Conservation (phyloP, 192 early-diverging fungal species). For the Lobulomyces angularis region DNA sequence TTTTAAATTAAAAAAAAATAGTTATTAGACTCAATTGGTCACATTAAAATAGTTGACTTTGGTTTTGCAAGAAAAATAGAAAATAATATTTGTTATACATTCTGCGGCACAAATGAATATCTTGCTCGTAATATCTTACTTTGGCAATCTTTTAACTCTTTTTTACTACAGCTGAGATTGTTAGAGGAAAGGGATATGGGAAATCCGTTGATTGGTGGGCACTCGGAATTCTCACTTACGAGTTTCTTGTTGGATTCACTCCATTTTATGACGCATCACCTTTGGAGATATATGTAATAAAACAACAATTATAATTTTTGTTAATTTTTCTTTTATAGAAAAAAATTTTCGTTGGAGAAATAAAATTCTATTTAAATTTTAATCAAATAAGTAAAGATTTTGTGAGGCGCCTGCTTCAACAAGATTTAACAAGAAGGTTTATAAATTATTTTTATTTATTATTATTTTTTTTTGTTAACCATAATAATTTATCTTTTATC, state of each 20-base stretch:
- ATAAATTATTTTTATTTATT: too few species aligned
- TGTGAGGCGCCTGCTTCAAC: slow-evolving; percentile 62
- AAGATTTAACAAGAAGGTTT: slow-evolving; percentile 74
- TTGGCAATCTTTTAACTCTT: background rate
- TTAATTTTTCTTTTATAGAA: too few species aligned
- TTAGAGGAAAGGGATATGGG: slow-evolving; percentile 61
- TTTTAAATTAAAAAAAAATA: slow-evolving; percentile 42
- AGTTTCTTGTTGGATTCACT: slow-evolving; percentile 27
- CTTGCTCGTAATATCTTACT: slow-evolving; percentile 26
- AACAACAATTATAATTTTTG: too few species aligned
- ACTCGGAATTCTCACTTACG: slow-evolving; percentile 26
- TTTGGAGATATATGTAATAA: slow-evolving; percentile 27
- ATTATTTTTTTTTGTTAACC: too few species aligned
- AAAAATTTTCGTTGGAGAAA: slow-evolving; percentile 76
- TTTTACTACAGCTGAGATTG: slow-evolving; percentile 40
- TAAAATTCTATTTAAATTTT: slow-evolving; percentile 77
- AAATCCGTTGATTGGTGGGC: slow-evolving; percentile 31
- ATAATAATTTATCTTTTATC: too few species aligned
- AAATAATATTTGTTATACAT: slow-evolving; percentile 71
- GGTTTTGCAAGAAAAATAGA: slow-evolving; percentile 75
- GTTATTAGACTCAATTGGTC: slow-evolving; percentile 58
- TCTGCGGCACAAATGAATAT: slow-evolving; percentile 75
- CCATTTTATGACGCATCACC: slow-evolving; percentile 29
- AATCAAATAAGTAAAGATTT: slow-evolving; percentile 72
- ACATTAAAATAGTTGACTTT: slow-evolving; percentile 81